A percentile compares a stretch with the other conserved stretches of the same genome.
These are phyloP conservation scores for Liquidambar formosana DNA, from an alignment of 164 flowering plant species.

Conservation along the genomic window DNA sequence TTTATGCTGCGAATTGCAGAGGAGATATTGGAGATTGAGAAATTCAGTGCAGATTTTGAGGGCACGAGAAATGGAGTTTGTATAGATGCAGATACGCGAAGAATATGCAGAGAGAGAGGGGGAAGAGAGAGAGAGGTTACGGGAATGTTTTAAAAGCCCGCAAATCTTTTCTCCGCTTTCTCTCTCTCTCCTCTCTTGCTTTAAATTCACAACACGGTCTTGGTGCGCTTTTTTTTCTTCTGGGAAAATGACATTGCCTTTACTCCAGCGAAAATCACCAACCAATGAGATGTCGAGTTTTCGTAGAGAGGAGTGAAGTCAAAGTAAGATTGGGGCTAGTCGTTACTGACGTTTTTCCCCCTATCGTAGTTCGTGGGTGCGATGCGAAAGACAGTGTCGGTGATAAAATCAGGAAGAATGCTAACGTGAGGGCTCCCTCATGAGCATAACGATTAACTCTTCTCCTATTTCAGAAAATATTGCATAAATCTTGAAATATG, in stretches of 20 bases:
- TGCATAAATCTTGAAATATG: too few species aligned
- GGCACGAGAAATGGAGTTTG: neutral
- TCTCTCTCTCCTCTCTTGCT: constrained; percentile 1
- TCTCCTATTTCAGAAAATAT: too few species aligned
- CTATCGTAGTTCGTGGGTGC: too few species aligned
- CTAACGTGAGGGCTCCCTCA: too few species aligned
- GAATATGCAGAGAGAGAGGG: constrained; percentile 28
- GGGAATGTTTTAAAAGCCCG: neutral
- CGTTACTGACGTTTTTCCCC: neutral
- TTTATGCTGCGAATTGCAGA: neutral
- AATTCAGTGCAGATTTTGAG: too few species aligned
- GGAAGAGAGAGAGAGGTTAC: constrained; percentile 7
- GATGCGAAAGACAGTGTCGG: too few species aligned
- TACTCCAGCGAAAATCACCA: neutral
- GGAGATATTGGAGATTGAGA: neutral
- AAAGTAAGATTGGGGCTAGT: neutral
- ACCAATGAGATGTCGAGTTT: neutral
- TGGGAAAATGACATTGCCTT: too few species aligned
- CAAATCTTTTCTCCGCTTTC: neutral
- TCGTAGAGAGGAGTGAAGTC: neutral
- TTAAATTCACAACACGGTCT: neutral
- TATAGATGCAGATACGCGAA: constrained; percentile 22
- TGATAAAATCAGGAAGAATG: too few species aligned
- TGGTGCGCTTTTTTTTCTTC: neutral
- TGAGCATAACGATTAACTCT: too few species aligned